Evolutionary conservation across 1,139 yeast species (phyloP).

Genomic region (Pichia sp.): DNA sequence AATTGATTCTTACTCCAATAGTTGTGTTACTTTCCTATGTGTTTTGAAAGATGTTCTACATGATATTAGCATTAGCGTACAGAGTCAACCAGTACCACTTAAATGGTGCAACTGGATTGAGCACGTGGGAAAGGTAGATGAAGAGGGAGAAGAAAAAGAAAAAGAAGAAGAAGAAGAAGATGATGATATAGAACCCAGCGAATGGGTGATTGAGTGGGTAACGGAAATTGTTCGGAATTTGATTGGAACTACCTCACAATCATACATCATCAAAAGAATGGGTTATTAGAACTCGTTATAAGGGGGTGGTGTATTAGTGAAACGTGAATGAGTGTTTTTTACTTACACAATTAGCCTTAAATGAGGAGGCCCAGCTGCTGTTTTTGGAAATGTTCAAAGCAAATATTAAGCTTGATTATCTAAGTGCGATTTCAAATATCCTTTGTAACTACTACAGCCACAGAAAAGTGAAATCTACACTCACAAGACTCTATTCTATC

Average conservation of each 20-base stretch:
- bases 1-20: constrained; percentile 34
- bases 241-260: constrained; percentile 83
- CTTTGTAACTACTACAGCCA: no score
- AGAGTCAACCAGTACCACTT: constrained; percentile 84
- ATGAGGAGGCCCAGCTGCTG: no score
- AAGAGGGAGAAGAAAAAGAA: constrained; percentile 24
- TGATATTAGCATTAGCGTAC: constrained; percentile 61
- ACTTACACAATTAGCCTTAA: no score
- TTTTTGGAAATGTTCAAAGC: not conserved
- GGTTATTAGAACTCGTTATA: constrained; percentile 47
- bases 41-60: constrained; percentile 74
- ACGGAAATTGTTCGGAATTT: constrained; percentile 72
- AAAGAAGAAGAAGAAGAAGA: constrained; percentile 31
- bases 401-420: no score
- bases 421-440: no score
- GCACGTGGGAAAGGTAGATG: constrained; percentile 1
- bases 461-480: no score
- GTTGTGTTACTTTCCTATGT: constrained; percentile 59
- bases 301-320: not conserved
- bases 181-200: constrained; percentile 67
- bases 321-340: no score
- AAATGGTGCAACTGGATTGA: constrained; percentile 87
- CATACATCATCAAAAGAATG: constrained; percentile 88
- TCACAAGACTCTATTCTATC: no score
- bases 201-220: constrained; percentile 95